Percentiles rank a stretch among this genome's conserved stretches.
phyloP scores from a whole-genome alignment of 805 yeast genomes.

The Huiozyma naganishii region DNA sequence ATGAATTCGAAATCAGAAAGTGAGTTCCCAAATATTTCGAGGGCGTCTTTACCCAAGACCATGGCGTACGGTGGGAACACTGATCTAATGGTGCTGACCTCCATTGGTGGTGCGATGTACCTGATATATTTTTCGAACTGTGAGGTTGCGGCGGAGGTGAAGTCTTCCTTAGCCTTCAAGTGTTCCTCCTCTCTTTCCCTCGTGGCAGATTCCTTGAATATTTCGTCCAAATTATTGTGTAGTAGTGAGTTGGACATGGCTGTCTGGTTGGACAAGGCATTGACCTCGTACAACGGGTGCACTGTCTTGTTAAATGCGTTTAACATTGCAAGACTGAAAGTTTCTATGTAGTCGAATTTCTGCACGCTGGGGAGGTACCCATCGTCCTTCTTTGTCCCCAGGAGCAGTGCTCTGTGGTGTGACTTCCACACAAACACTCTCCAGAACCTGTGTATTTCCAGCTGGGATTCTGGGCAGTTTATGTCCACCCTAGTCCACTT shows the following conservation, averaged over 20 bases:
- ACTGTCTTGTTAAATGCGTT: constrained; percentile 28
- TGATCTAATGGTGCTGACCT: constrained; percentile 45
- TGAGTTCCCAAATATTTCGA: constrained; percentile 52
- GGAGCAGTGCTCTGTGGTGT: constrained; percentile 55
- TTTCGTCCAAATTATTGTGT: constrained; percentile 2
- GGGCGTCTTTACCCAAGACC: constrained; percentile 64
- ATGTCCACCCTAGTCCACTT: constrained; percentile 56
- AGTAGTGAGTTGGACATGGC: not conserved
- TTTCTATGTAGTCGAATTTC: constrained; percentile 33
- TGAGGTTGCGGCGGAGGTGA: constrained; percentile 12
- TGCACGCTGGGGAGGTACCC: constrained; percentile 29
- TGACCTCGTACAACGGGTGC: constrained; percentile 2
- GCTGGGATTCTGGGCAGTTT: constrained; percentile 40
- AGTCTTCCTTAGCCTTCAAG: not conserved
- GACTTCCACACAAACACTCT: constrained; percentile 67
- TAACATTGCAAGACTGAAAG: constrained; percentile 46
- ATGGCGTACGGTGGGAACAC: constrained; percentile 71
- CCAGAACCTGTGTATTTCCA: constrained; percentile 49
- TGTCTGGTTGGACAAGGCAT: not conserved
- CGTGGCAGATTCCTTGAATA: constrained; percentile 3
- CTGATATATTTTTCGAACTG: constrained; percentile 60
- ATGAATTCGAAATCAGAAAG: constrained; percentile 65
- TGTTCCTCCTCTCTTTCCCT: constrained; percentile 1
- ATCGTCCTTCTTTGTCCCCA: constrained; percentile 36
- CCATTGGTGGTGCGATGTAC: constrained; percentile 61